Conservation (phyloP, 2,329 filamentous ascomycete genomes). For the Fusarium pininemorale region DNA sequence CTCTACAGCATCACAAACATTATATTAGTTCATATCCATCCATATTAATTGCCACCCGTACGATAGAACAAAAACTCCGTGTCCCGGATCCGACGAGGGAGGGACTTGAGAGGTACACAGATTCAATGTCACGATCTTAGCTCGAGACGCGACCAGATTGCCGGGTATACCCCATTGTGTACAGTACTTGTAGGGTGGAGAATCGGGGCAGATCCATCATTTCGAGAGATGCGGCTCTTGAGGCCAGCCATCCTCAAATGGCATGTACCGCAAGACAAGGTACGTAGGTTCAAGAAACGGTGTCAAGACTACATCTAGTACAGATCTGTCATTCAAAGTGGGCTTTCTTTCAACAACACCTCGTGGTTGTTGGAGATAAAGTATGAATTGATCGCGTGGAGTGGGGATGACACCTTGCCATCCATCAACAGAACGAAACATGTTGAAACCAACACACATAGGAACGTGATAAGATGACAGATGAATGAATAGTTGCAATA, state of each 20-base stretch:
- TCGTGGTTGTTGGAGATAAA: slow-evolving; percentile 7
- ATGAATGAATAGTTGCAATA: background rate
- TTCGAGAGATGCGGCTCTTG: slow-evolving; percentile 40
- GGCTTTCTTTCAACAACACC: background rate
- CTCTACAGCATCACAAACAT: background rate
- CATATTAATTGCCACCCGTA: slow-evolving; percentile 7
- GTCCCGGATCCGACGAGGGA: slow-evolving; percentile 31
- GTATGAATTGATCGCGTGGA: background rate
- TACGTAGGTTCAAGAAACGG: slow-evolving; percentile 7
- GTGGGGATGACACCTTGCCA: slow-evolving; percentile 13
- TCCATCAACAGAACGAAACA: background rate
- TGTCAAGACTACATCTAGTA: slow-evolving; percentile 6
- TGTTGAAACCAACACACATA: background rate
- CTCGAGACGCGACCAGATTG: slow-evolving; percentile 40
- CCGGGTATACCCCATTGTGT: slow-evolving; percentile 43
- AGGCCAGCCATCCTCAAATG: slow-evolving; percentile 32
- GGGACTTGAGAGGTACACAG: slow-evolving; percentile 43
- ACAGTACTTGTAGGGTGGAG: slow-evolving; percentile 39
- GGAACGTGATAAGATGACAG: background rate
- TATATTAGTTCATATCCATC: background rate
- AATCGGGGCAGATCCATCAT: slow-evolving; percentile 41
- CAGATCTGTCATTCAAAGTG: background rate
- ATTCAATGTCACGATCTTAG: slow-evolving; percentile 44
- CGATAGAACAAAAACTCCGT: slow-evolving; percentile 11
- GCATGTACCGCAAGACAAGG: slow-evolving; percentile 26